Base-by-base conservation (phyloP, 768 basidiomycete genomes). In the Pisolithus microcarpus region DNA sequence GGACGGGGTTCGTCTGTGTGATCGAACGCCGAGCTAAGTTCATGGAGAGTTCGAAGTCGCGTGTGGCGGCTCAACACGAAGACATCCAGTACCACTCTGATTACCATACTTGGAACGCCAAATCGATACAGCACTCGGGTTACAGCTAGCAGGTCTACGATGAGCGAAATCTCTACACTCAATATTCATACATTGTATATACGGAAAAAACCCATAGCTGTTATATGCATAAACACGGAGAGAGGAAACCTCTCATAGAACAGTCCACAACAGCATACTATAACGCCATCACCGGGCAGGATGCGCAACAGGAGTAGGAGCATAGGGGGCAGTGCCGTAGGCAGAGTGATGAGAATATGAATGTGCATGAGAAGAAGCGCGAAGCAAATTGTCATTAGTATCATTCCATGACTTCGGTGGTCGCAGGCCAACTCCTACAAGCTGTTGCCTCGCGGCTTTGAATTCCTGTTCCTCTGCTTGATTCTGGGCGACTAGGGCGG, bases 1-100 rank as follows among this genome's bases (percentile, higher is more conserved):
- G 80, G 50, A 88, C 75, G 2, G 88, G 88, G 52, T 72, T 75
- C 37, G 87, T 85, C 21, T 88, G 72, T 54, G 84, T 81, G 71
- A 92, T 90, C 36, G 84, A 82, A 66, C 89, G 86, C 61, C 90
- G 82, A 60, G 83, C 88, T 63, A 91, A 75, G 75, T 92, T 90
- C 89, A 92, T 92, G 71, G 72, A 50, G 52, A 54, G 61, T 53
- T 49, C 45, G 52, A 54, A 38, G 43, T 53, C 50, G 36, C 16
- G 45, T 4, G 34, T 34, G 34, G 34, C 13, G 34, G 5, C n/a
- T 13, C 34, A 34, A 13, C 34, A 15, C 13, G 2, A 31, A 11
- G 3, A 31, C 30, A 31, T 9, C 30, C 34, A 15, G 13, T 34
- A 15, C 34, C 34, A 34, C 11, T 3, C 3, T 34, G 11, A 15